Conservation (phyloP, 805 yeast species). For the Sugiyamaella mastotermitis region DNA sequence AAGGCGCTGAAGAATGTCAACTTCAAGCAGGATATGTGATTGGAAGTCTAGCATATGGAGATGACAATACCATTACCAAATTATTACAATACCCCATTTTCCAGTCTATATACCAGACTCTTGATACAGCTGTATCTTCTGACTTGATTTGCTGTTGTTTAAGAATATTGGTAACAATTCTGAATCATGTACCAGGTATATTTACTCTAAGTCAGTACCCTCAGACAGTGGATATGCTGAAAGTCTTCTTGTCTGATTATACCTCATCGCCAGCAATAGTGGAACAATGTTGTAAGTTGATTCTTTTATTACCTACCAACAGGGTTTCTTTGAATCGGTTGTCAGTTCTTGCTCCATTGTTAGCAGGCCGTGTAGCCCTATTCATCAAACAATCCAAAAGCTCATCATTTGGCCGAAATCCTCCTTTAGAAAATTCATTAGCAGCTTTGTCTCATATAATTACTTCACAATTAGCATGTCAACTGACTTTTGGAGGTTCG, state of each 20-base stretch:
- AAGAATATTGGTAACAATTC: slow-evolving; percentile 15
- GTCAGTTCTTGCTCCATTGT: not conserved
- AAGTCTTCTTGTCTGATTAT: slow-evolving; percentile 9
- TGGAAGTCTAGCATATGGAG: slow-evolving; percentile 28
- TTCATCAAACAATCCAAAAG: not conserved
- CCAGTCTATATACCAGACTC: slow-evolving; percentile 8
- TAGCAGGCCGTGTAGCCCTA: not conserved
- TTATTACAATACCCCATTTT: slow-evolving; percentile 17
- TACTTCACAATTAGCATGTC: slow-evolving; percentile 9
- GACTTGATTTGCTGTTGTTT: slow-evolving; percentile 11
- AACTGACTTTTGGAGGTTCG: too few species aligned
- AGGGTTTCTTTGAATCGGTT: slow-evolving; percentile 9
- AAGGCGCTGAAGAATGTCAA: slow-evolving; percentile 15
- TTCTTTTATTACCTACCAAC: slow-evolving; percentile 12
- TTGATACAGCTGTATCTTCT: slow-evolving; percentile 5
- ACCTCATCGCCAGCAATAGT: slow-evolving; percentile 13
- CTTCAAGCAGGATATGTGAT: slow-evolving; percentile 25
- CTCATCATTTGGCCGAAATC: not conserved
- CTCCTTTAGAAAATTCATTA: slow-evolving; percentile 18
- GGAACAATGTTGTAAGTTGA: slow-evolving; percentile 15
- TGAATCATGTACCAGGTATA: slow-evolving; percentile 14
- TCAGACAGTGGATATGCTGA: slow-evolving; percentile 11
- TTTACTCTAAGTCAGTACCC: slow-evolving; percentile 13
- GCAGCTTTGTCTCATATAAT: slow-evolving; percentile 23
- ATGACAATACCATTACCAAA: slow-evolving; percentile 10